phyloP scores from a whole-genome alignment of 768 basidiomycete species.

The Suillus subalutaceus region DNA sequence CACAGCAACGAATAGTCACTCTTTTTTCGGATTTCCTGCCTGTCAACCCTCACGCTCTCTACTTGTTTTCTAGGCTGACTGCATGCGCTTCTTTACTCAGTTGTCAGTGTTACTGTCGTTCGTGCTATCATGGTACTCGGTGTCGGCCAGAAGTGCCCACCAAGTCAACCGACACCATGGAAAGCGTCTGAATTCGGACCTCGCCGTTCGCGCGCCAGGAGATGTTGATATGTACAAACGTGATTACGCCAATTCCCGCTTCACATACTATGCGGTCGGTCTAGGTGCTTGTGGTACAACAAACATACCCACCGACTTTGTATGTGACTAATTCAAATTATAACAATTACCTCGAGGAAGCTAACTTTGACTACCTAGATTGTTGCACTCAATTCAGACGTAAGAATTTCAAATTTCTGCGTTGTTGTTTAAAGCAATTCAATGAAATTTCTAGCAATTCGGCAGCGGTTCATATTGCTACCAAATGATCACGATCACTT shows the following conservation, averaged over 20 bases:
- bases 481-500: slow-evolving; percentile 62
- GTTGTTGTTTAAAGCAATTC: background rate
- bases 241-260: slow-evolving; percentile 22
- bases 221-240: slow-evolving; percentile 26
- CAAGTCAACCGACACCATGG: slow-evolving; percentile 25
- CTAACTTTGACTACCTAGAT: slow-evolving; percentile 39
- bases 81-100: slow-evolving; percentile 28
- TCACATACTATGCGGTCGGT: slow-evolving; percentile 45
- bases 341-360: background rate
- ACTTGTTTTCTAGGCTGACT: slow-evolving; percentile 10
- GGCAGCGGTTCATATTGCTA: slow-evolving; percentile 55
- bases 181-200: slow-evolving; percentile 21
- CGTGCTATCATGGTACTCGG: slow-evolving; percentile 19
- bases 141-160: slow-evolving; percentile 25
- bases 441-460: slow-evolving; percentile 51
- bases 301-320: slow-evolving; percentile 37
- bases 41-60: slow-evolving; percentile 10
- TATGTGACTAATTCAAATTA: slow-evolving; percentile 21
- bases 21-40: slow-evolving; percentile 15
- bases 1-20: slow-evolving; percentile 21
- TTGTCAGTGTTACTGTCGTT: slow-evolving; percentile 25
- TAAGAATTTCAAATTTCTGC: slow-evolving; percentile 13
- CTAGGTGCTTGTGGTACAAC: slow-evolving; percentile 45
- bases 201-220: slow-evolving; percentile 29
- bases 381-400: slow-evolving; percentile 47